phyloP scores from a whole-genome alignment of 2,329 filamentous ascomycete species.

The Pezicula neosporulosa region DNA sequence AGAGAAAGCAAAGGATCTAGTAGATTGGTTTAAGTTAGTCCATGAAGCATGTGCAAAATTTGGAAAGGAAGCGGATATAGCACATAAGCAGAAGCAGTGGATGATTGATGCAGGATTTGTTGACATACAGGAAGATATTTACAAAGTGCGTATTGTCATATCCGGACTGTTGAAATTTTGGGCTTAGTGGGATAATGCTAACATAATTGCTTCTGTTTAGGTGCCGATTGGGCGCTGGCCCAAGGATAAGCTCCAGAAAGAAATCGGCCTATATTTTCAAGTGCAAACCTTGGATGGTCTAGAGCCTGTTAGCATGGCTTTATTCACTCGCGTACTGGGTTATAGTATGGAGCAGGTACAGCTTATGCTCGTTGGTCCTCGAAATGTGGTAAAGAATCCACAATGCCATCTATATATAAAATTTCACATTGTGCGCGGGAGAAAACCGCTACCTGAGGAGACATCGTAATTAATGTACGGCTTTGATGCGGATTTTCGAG shows the following conservation, averaged over 20 bases:
- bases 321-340: not conserved
- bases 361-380: not conserved
- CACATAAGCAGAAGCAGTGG: conserved; percentile 8
- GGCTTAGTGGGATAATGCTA: no score
- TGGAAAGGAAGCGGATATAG: conserved; percentile 6
- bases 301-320: not conserved
- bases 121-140: conserved; percentile 26
- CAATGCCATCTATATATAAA: conserved; percentile 5
- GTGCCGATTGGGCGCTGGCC: conserved; percentile 37
- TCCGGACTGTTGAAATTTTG: no score
- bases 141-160: not conserved
- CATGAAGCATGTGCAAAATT: conserved; percentile 3
- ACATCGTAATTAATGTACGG: no score
- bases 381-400: not conserved
- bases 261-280: conserved; percentile 19
- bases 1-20: conserved; percentile 2
- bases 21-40: conserved; percentile 6
- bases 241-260: conserved; percentile 30
- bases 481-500: no score
- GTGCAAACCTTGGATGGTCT: not conserved
- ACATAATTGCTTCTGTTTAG: not conserved
- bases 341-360: not conserved
- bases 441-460: conserved; percentile 15
- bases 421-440: conserved; percentile 13
- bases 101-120: conserved; percentile 35